A percentile compares a stretch with the other conserved stretches of the same genome.
Conservation (phyloP, 2,329 filamentous ascomycete species). For the Clarireedia homoeocarpa region DNA sequence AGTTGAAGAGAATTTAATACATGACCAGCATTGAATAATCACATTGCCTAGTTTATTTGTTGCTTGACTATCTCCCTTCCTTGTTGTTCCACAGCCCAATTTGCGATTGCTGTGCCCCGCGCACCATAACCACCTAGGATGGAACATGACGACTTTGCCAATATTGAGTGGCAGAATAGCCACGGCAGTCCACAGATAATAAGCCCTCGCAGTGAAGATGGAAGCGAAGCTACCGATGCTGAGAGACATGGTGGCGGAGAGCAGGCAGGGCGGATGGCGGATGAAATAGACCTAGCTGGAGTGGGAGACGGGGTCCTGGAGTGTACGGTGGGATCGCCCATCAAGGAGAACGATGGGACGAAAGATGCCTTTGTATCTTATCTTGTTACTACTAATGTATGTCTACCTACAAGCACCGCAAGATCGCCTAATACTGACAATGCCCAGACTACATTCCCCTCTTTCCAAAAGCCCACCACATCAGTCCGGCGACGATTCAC, state of each 20-base stretch:
- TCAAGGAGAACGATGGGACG: constrained; percentile 93
- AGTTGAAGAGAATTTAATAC: neutral
- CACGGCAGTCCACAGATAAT: constrained; percentile 39
- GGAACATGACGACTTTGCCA: constrained; percentile 64
- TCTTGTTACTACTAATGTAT: constrained; percentile 80
- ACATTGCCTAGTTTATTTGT: no score
- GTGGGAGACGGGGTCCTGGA: constrained; percentile 70
- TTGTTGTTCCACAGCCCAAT: no score
- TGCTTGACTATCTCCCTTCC: no score
- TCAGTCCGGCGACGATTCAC: constrained; percentile 86
- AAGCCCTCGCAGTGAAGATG: constrained; percentile 34
- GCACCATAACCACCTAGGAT: constrained; percentile 16
- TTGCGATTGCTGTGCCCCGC: constrained; percentile 11
- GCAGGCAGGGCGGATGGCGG: constrained; percentile 29
- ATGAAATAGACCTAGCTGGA: constrained; percentile 47
- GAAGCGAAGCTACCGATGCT: constrained; percentile 15
- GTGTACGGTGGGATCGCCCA: constrained; percentile 72
- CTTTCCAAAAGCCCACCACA: constrained; percentile 77
- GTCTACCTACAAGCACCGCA: constrained; percentile 20
- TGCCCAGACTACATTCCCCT: constrained; percentile 81
- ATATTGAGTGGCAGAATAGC: constrained; percentile 64
- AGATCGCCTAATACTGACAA: constrained; percentile 15
- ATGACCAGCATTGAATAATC: no score
- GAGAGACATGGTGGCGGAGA: constrained; percentile 13
- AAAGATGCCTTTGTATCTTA: constrained; percentile 98